These are phyloP conservation scores for Globisporangium middletonii DNA, from an alignment of 352 stramenopile genomes.

Conservation along the genomic window DNA sequence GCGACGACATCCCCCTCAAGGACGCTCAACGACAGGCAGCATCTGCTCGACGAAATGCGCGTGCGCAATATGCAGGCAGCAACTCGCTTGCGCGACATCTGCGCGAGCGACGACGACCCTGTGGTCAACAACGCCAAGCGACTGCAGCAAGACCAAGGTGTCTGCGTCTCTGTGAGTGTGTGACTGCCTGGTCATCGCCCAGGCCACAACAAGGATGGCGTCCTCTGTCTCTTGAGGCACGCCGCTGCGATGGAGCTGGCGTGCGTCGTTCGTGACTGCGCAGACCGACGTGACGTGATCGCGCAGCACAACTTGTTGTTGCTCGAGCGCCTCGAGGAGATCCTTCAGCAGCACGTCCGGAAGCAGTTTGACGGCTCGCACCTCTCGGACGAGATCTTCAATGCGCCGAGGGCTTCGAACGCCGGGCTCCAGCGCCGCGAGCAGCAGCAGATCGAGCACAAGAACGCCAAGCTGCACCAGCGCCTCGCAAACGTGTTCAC, in stretches of 20 bases:
- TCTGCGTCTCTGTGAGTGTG: neutral
- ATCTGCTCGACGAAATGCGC: slow-evolving; percentile 37
- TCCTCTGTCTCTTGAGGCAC: too few relatives aligned
- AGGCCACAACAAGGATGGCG: neutral
- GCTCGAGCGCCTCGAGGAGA: slow-evolving; percentile 41
- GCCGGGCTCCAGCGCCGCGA: slow-evolving; percentile 20
- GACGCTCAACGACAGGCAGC: slow-evolving; percentile 34
- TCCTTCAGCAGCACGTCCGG: slow-evolving; percentile 38
- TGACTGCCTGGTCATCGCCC: too few relatives aligned
- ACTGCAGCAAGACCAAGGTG: slow-evolving; percentile 55
- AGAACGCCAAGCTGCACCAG: slow-evolving; percentile 42
- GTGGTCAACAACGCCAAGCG: slow-evolving; percentile 47
- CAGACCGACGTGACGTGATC: slow-evolving; percentile 48
- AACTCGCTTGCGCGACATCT: slow-evolving; percentile 25
- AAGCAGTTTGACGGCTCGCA: slow-evolving; percentile 63
- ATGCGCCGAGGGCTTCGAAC: slow-evolving; percentile 33
- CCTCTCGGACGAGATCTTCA: slow-evolving; percentile 34
- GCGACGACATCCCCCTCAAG: slow-evolving; percentile 55
- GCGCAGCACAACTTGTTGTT: slow-evolving; percentile 43
- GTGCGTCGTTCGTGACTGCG: neutral
- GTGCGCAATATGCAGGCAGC: slow-evolving; percentile 39
- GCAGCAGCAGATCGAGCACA: slow-evolving; percentile 36
- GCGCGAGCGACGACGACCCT: slow-evolving; percentile 15
- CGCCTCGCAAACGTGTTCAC: slow-evolving; percentile 21
- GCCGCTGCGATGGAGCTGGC: too few relatives aligned